Evolutionary conservation across 306 rosid species (phyloP).

Genomic region (Phaseolus lunatus): DNA sequence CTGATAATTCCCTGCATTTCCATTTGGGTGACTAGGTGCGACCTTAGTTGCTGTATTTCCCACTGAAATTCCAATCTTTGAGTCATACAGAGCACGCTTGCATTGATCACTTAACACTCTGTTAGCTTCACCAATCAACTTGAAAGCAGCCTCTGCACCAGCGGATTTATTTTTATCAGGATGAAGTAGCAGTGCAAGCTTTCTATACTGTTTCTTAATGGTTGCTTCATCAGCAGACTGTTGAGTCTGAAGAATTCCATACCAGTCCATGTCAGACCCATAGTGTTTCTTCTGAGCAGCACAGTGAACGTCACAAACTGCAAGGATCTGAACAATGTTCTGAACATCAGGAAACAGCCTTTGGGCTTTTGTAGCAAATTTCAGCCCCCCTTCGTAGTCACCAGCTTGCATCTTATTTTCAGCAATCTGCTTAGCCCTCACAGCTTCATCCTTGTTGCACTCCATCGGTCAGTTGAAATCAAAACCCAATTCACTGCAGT

Average conservation of each 20-base stretch:
- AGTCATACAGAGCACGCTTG: conserved; percentile 61
- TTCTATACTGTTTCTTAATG: conserved; percentile 81
- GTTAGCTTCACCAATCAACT: conserved; percentile 85
- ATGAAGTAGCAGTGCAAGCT: conserved; percentile 85
- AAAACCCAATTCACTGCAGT: conserved; percentile 37
- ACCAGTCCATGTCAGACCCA: conserved; percentile 82
- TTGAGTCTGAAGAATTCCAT: conserved; percentile 72
- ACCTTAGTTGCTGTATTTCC: conserved; percentile 51
- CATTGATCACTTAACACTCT: conserved; percentile 67
- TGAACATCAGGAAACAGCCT: conserved; percentile 71
- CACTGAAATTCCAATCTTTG: conserved; percentile 40
- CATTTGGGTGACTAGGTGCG: conserved; percentile 51
- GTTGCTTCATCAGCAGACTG: conserved; percentile 59
- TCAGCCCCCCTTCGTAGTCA: conserved; percentile 79
- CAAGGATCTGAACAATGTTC: conserved; percentile 67
- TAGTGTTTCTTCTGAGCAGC: conserved; percentile 67
- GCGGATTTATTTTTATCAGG: conserved; percentile 90
- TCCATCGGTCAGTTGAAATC: conserved; percentile 66
- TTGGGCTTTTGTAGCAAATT: conserved; percentile 73
- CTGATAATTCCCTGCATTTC: conserved; percentile 44
- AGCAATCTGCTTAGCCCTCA: conserved; percentile 75
- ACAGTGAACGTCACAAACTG: conserved; percentile 88
- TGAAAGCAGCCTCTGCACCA: conserved; percentile 98
- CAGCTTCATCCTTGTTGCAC: conserved; percentile 94
- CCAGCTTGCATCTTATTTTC: conserved; percentile 64